Evolutionary conservation across 768 basidiomycete genomes (phyloP).

Genomic region (Goffeauzyma gilvescens): DNA sequence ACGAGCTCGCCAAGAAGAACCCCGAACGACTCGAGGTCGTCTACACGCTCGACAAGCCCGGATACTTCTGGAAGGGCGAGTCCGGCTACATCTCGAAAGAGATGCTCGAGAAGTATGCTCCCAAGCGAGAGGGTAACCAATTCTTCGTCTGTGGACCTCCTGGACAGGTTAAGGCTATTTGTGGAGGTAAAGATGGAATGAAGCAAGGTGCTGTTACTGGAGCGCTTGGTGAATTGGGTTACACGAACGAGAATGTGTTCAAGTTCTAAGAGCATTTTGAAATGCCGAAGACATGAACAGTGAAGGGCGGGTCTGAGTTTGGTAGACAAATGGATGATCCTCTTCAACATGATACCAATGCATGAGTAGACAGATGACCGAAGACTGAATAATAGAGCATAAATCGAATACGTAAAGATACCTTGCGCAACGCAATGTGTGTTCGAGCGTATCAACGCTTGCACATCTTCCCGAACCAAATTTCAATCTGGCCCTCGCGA

Average conservation of each 20-base stretch:
- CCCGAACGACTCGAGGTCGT: conserved; percentile 50
- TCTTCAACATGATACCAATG: no score
- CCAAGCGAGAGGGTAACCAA: conserved; percentile 47
- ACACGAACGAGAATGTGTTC: conserved; percentile 63
- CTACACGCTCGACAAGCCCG: conserved; percentile 67
- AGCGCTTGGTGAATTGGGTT: conserved; percentile 69
- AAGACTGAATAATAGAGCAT: no score
- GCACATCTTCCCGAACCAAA: no score
- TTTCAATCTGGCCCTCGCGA: no score
- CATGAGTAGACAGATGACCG: no score
- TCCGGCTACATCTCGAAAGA: conserved; percentile 58
- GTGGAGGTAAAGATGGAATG: conserved; percentile 73
- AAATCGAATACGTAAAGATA: no score
- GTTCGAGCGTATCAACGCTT: no score
- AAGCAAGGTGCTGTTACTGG: conserved; percentile 70
- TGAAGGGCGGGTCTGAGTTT: no score
- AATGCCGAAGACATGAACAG: background rate
- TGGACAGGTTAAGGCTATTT: conserved; percentile 65
- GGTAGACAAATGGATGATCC: no score
- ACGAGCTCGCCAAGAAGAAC: conserved; percentile 34
- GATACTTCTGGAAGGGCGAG: conserved; percentile 48
- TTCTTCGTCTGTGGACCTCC: conserved; percentile 68
- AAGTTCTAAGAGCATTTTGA: conserved; percentile 32
- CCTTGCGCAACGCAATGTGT: no score
- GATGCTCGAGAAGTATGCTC: conserved; percentile 54